These are phyloP conservation scores for Dactylellina sp. DNA, from an alignment of 2,329 filamentous ascomycete genomes.

Conservation along the genomic window DNA sequence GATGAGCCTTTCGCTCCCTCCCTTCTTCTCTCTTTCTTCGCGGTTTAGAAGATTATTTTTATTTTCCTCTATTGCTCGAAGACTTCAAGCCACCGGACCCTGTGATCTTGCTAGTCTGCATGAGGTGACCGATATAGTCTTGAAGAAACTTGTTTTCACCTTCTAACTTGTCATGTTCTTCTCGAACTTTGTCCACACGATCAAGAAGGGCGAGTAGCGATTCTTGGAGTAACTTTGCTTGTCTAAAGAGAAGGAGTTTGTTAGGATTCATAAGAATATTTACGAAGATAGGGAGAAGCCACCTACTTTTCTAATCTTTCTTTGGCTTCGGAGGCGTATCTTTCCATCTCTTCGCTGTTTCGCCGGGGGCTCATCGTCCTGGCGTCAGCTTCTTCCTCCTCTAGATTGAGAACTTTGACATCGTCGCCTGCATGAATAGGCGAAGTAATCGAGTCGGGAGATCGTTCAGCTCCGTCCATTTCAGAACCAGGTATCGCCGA, in stretches of 20 bases:
- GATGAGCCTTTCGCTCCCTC: not conserved
- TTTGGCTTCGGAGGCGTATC: conserved; percentile 83
- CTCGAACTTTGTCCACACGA: conserved; percentile 91
- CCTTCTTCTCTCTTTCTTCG: too few relatives aligned
- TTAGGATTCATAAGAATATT: conserved; percentile 32
- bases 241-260: conserved; percentile 70
- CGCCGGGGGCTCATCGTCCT: conserved; percentile 92
- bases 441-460: conserved; percentile 53
- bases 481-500: conserved; percentile 54
- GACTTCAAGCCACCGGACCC: conserved; percentile 70
- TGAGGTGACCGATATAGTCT: conserved; percentile 96
- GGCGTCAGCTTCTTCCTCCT: conserved; percentile 78
- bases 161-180: conserved; percentile 95
- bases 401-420: conserved; percentile 60
- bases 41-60: conserved; percentile 64
- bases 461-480: conserved; percentile 56
- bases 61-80: conserved; percentile 67
- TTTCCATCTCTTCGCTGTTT: conserved; percentile 90
- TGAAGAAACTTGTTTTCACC: conserved; percentile 97
- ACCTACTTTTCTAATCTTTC: conserved; percentile 60
- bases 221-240: conserved; percentile 88
- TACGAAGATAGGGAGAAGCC: not conserved
- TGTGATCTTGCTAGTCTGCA: conserved; percentile 79
- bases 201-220: conserved; percentile 90
- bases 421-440: conserved; percentile 53